These are phyloP conservation scores for Russula sp. DNA, from an alignment of 768 basidiomycete genomes.

Conservation along the genomic window DNA sequence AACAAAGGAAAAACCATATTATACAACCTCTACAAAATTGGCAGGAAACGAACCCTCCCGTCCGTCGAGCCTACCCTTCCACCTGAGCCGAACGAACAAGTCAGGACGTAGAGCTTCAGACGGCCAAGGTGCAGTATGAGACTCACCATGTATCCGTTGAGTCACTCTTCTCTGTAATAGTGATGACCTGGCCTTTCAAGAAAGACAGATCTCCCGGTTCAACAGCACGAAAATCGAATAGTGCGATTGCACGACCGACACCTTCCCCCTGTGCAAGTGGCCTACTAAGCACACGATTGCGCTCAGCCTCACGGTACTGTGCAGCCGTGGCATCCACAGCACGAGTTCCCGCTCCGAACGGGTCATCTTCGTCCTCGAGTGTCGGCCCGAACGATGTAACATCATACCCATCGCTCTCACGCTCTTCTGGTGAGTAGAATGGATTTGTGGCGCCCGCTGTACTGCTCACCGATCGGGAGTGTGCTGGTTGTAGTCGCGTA, in stretches of 20 bases:
- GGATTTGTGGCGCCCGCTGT: neutral
- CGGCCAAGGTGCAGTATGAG: neutral
- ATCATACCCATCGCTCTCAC: constrained; percentile 1
- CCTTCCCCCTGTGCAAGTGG: constrained; percentile 51
- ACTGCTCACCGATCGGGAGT: constrained; percentile 11
- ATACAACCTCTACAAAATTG: constrained; percentile 70
- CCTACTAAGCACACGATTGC: constrained; percentile 36
- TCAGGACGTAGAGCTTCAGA: neutral
- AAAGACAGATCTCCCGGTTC: constrained; percentile 75
- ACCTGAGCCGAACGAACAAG: constrained; percentile 39
- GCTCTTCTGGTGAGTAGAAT: constrained; percentile 7
- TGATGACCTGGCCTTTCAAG: constrained; percentile 66
- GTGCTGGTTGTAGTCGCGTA: neutral
- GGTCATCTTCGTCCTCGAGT: constrained; percentile 15
- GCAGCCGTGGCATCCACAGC: neutral
- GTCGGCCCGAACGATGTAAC: constrained; percentile 11
- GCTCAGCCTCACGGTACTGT: constrained; percentile 10
- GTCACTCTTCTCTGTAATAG: constrained; percentile 58
- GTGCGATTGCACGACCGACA: constrained; percentile 62
- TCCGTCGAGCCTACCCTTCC: constrained; percentile 62
- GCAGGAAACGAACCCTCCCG: constrained; percentile 71
- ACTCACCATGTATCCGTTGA: constrained; percentile 68
- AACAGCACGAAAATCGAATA: constrained; percentile 66
- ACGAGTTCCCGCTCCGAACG: constrained; percentile 6
- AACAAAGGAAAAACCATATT: too few species aligned